Evolutionary conservation across 1,284 basidiomycete species (phyloP).

Genomic region (Pseudozyma pruni): DNA sequence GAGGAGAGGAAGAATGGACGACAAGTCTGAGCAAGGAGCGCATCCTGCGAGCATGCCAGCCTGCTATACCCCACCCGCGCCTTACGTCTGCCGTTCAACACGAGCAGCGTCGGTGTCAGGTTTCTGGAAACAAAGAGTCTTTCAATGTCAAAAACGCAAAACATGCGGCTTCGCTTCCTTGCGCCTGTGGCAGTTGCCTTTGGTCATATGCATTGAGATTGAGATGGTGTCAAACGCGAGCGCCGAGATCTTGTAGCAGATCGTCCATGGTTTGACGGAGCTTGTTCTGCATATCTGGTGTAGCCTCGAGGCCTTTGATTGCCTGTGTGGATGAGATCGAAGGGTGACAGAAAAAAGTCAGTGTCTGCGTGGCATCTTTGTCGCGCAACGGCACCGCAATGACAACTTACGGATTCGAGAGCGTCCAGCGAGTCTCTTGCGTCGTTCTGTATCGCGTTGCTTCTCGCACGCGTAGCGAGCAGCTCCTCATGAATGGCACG

Average conservation of each 20-base stretch:
- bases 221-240: conserved; percentile 25
- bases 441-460: conserved; percentile 18
- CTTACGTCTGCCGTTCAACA: conserved; percentile 27
- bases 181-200: not conserved
- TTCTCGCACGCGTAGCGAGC: conserved; percentile 3
- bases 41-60: too few species aligned
- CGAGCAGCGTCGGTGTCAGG: conserved; percentile 7
- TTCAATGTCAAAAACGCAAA: too few species aligned
- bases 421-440: conserved; percentile 30
- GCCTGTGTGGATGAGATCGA: conserved; percentile 24
- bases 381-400: too few species aligned
- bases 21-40: conserved; percentile 30
- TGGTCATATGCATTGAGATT: not conserved
- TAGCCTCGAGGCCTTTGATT: conserved; percentile 41
- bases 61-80: conserved; percentile 23
- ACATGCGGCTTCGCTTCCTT: too few species aligned
- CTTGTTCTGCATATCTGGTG: conserved; percentile 45
- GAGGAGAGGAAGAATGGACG: conserved; percentile 25
- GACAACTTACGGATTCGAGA: conserved; percentile 36
- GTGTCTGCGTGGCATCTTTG: not conserved
- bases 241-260: conserved; percentile 45
- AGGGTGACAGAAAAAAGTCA: not conserved
- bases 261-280: conserved; percentile 49
- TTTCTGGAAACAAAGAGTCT: not conserved
- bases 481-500: conserved; percentile 12